Percentiles rank a stretch among this genome's conserved stretches.
Conservation (phyloP, 2,329 filamentous ascomycete genomes). For the Trichoderma sp. region DNA sequence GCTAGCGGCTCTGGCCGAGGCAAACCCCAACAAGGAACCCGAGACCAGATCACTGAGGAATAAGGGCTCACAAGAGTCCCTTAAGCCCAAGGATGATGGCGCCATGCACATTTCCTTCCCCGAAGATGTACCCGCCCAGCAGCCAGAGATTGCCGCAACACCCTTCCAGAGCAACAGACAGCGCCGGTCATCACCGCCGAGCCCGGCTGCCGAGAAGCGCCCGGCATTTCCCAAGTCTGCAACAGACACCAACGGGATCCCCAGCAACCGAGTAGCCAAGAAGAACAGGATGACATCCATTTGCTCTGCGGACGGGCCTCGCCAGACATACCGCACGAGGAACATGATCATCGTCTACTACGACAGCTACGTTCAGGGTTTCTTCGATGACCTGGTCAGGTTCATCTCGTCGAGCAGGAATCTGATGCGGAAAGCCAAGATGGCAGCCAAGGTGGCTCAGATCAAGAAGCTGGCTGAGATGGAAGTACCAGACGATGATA, state of each 20-base stretch:
- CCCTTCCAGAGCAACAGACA: not conserved
- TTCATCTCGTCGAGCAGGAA: slow-evolving; percentile 80
- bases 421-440: slow-evolving; percentile 82
- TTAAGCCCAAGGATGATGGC: slow-evolving; percentile 51
- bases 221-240: slow-evolving; percentile 42
- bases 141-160: not conserved
- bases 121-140: slow-evolving; percentile 25
- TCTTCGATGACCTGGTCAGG: slow-evolving; percentile 80
- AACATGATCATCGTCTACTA: slow-evolving; percentile 89
- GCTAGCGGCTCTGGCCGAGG: slow-evolving; percentile 50
- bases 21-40: slow-evolving; percentile 29
- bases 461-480: slow-evolving; percentile 62
- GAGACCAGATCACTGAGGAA: slow-evolving; percentile 49
- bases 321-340: slow-evolving; percentile 65
- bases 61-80: slow-evolving; percentile 55
- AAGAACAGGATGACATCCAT: slow-evolving; percentile 55
- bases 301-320: slow-evolving; percentile 49
- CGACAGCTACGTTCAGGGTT: slow-evolving; percentile 80
- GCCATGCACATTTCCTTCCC: slow-evolving; percentile 25
- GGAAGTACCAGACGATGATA: slow-evolving; percentile 55
- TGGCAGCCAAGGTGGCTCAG: slow-evolving; percentile 73
- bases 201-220: slow-evolving; percentile 17
- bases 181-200: slow-evolving; percentile 21
- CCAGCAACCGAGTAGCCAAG: slow-evolving; percentile 49
- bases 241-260: slow-evolving; percentile 50